Conservation (phyloP, 192 early-diverging fungal species). For the Haplosporangium gracile region DNA sequence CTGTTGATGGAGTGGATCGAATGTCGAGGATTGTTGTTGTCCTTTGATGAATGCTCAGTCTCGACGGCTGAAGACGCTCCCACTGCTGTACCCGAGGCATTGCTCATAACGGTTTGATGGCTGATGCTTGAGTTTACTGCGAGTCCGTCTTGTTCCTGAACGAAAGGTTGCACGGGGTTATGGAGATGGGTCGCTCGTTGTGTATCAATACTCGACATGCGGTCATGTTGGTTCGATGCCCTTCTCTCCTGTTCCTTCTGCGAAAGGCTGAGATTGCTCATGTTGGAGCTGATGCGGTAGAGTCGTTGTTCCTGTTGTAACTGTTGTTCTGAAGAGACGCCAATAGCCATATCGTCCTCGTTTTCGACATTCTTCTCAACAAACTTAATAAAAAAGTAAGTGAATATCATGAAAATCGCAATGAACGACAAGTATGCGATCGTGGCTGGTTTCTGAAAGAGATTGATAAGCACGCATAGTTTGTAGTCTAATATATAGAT, state of each 20-base stretch:
- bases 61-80: conserved; percentile 21
- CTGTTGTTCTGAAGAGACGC: conserved; percentile 31
- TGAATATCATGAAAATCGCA: conserved; percentile 63
- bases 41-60: not conserved
- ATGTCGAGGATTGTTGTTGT: conserved; percentile 6
- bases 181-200: not conserved
- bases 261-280: conserved; percentile 42
- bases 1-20: conserved; percentile 26
- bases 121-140: conserved; percentile 25
- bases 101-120: conserved; percentile 28
- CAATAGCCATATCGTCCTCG: conserved; percentile 34
- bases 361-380: conserved; percentile 64
- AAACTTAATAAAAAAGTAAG: conserved; percentile 71
- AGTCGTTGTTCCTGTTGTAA: conserved; percentile 42
- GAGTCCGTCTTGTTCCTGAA: not conserved
- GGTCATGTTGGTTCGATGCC: not conserved
- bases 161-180: conserved; percentile 10
- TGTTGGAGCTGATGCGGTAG: conserved; percentile 39
- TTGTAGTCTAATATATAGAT: conserved; percentile 68
- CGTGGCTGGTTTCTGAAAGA: conserved; percentile 73
- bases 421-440: conserved; percentile 77
- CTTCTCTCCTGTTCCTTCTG: not conserved
- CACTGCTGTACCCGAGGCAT: conserved; percentile 22
- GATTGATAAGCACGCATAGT: conserved; percentile 76
- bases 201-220: not conserved